phyloP scores from a whole-genome alignment of 768 basidiomycete genomes.

The Pulveroboletus frians region DNA sequence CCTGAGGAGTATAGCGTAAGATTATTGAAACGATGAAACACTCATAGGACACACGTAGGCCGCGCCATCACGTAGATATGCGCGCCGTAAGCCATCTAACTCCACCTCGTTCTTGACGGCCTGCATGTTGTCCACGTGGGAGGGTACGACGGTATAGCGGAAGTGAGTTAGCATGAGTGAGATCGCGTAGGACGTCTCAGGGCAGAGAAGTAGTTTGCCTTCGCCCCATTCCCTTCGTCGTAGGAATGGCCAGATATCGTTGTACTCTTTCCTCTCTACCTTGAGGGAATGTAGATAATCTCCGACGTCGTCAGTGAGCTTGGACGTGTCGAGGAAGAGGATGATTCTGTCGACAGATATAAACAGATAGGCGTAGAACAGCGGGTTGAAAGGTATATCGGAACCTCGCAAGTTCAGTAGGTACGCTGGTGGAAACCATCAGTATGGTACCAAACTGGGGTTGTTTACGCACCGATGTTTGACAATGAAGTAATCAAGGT shows the following conservation, averaged over 20 bases:
- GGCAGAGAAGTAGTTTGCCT: slow-evolving; percentile 71
- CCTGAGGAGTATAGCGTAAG: slow-evolving; percentile 33
- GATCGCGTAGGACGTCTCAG: slow-evolving; percentile 77
- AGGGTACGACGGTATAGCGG: slow-evolving; percentile 69
- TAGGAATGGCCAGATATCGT: slow-evolving; percentile 75
- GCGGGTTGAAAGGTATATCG: slow-evolving; percentile 88
- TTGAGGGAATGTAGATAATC: slow-evolving; percentile 54
- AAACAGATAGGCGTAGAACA: slow-evolving; percentile 86
- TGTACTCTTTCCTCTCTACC: slow-evolving; percentile 62
- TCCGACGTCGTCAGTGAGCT: slow-evolving; percentile 54
- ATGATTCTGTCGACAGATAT: slow-evolving; percentile 56
- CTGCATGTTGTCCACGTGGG: slow-evolving; percentile 72
- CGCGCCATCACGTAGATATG: slow-evolving; percentile 87
- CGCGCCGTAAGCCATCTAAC: slow-evolving; percentile 73
- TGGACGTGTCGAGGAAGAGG: slow-evolving; percentile 72
- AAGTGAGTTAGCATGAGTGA: slow-evolving; percentile 80
- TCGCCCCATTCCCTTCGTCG: slow-evolving; percentile 71
- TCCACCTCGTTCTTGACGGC: slow-evolving; percentile 86
- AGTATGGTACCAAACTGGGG: background rate
- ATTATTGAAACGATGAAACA: slow-evolving; percentile 3
- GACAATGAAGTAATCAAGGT: slow-evolving; percentile 67
- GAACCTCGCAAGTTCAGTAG: slow-evolving; percentile 83
- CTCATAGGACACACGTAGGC: slow-evolving; percentile 56
- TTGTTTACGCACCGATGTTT: slow-evolving; percentile 52
- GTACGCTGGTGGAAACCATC: slow-evolving; percentile 52